Base-by-base conservation (phyloP, 2,329 filamentous ascomycete genomes). In the Beauveria sp. region DNA sequence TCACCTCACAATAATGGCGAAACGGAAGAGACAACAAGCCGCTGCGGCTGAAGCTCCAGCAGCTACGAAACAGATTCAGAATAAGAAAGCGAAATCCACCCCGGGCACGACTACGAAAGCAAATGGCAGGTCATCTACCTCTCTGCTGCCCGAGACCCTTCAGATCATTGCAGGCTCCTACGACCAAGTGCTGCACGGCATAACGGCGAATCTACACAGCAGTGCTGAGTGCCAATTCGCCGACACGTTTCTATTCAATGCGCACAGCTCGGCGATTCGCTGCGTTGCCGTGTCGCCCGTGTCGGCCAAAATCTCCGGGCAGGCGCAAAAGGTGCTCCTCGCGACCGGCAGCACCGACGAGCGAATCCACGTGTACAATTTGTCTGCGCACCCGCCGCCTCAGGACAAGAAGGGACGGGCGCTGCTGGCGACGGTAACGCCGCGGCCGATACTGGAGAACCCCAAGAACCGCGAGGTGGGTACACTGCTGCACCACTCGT, bases 171-270 rank as follows among this genome's bases (percentile, higher is more conserved):
- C 91, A 7, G 94, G 94, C 53, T 97, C 92, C 58, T 99, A 99
- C 76, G 94, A 99, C 71, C 85, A 92, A 65, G 86, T 96, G 55
- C 83, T 99, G 22, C 94, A 99, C 73, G 94, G 94, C 63, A 82
- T 97, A 68, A 91, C 89, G 8, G 92, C 89, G n/a, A 85, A 85
- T 2, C 78, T 96, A 57, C 65, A 70, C 57, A 61, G 68, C 59
- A 70, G 79, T 18, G 79, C 87, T 59, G 80, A 86, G 56, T 53
- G 57, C 41, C 57, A 53, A 9, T 97, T 97, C 71, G 84, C 90
- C 66, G 93, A 97, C 74, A 93, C 90, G 0, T 99, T 99, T 74
- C 84, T 99, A 61, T 97, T 99, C 83, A 91, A 92, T 70, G 92
- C 94, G 16, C 94, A 99, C 76, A 83, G 86, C 61, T 96, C 92